Conservation (phyloP, 352 stramenopile genomes). For the Globisporangium camurandrum region DNA sequence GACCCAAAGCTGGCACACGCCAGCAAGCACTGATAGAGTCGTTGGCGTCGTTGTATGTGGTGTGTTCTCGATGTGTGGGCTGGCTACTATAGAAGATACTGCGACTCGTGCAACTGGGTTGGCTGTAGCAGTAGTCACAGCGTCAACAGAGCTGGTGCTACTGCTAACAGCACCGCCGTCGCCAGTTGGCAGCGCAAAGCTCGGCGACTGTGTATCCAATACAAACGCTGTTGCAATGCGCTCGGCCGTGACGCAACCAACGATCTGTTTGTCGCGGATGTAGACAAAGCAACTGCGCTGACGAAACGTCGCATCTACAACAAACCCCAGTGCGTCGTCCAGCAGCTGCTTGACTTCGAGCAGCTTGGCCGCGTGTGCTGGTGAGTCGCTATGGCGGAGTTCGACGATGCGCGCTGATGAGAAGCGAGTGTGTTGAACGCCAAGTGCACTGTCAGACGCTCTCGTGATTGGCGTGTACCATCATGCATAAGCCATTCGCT, state of each 20-base stretch:
- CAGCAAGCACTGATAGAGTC: constrained; percentile 19
- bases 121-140: background rate
- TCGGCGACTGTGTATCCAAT: constrained; percentile 17
- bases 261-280: constrained; percentile 42
- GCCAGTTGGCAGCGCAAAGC: constrained; percentile 5
- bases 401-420: constrained; percentile 48
- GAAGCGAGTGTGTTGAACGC: background rate
- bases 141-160: background rate
- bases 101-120: background rate
- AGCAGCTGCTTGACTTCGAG: constrained; percentile 62
- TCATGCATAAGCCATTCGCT: background rate
- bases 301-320: constrained; percentile 43
- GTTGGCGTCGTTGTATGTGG: background rate
- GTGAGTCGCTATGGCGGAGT: constrained; percentile 41
- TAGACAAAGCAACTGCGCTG: constrained; percentile 54
- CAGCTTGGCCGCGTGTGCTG: constrained; percentile 62
- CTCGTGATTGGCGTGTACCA: background rate
- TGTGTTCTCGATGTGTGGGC: background rate
- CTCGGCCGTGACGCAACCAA: constrained; percentile 56
- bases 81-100: no score
- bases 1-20: constrained; percentile 70
- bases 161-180: background rate
- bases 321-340: constrained; percentile 64
- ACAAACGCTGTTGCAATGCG: constrained; percentile 35
- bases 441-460: background rate